phyloP scores from a whole-genome alignment of 2,329 filamentous ascomycete species.

The Sporothrix inflata region DNA sequence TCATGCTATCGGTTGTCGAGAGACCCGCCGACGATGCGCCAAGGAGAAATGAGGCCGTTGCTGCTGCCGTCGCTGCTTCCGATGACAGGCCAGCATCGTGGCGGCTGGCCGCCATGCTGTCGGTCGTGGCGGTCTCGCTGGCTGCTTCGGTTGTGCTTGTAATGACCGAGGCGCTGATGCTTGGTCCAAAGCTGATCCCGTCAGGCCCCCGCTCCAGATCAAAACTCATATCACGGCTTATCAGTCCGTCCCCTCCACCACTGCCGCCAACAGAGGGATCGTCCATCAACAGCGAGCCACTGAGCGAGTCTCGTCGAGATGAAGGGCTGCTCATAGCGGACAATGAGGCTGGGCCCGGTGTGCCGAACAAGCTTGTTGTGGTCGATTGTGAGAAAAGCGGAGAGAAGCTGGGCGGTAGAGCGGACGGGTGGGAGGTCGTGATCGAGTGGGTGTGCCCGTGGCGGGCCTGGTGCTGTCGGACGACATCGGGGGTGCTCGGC shows the following conservation, averaged over 20 bases:
- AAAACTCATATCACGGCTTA: conserved; percentile 17
- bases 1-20: conserved; percentile 37
- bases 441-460: conserved; percentile 29
- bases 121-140: background rate
- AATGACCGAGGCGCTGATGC: conserved; percentile 1
- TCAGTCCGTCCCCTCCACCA: conserved; percentile 42
- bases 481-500: background rate
- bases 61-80: background rate
- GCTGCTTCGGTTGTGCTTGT: background rate
- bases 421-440: conserved; percentile 1
- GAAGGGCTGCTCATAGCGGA: conserved; percentile 52
- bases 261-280: conserved; percentile 35
- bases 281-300: conserved; percentile 52
- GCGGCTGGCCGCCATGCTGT: background rate
- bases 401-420: conserved; percentile 14
- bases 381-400: conserved; percentile 45
- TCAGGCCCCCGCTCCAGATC: background rate
- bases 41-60: conserved; percentile 1
- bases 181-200: background rate
- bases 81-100: background rate
- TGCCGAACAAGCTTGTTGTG: conserved; percentile 49
- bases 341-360: conserved; percentile 44
- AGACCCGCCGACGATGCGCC: conserved; percentile 5
- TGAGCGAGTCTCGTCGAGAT: conserved; percentile 55
- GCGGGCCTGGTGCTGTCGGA: conserved; percentile 18